Evolutionary conservation across 805 yeast genomes (phyloP).

Genomic region (Sugiyamaella qingdaonensis): DNA sequence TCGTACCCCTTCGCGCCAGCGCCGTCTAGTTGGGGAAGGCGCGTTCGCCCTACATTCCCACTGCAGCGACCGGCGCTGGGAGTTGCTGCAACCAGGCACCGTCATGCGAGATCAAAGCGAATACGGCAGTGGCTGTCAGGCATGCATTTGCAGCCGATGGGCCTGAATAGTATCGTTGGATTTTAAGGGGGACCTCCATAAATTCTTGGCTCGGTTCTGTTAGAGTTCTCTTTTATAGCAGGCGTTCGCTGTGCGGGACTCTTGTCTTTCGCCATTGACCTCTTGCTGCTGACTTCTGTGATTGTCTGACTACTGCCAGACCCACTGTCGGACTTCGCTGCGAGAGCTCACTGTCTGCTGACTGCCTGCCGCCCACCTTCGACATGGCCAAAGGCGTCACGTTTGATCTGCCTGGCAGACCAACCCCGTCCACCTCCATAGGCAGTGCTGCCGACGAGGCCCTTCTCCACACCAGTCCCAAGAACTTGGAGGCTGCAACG

Average conservation of each 20-base stretch:
- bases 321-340: background rate
- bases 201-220: background rate
- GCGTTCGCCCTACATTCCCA: background rate
- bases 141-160: background rate
- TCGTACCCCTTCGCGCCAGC: background rate
- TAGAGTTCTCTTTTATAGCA: background rate
- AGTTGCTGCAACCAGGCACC: background rate
- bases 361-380: too few species aligned
- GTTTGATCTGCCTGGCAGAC: conserved; percentile 13
- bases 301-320: background rate
- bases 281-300: too few species aligned
- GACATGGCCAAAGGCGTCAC: conserved; percentile 7
- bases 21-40: background rate
- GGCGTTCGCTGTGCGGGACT: background rate
- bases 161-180: background rate
- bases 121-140: background rate
- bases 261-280: too few species aligned
- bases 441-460: background rate
- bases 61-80: background rate
- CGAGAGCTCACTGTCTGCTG: background rate
- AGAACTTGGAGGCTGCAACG: conserved; percentile 7
- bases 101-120: background rate
- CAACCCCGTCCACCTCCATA: conserved; percentile 10
- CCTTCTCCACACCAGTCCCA: background rate
- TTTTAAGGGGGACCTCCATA: background rate